phyloP scores from a whole-genome alignment of 495 filamentous ascomycete genomes.

The Sordaria brevicollis region DNA sequence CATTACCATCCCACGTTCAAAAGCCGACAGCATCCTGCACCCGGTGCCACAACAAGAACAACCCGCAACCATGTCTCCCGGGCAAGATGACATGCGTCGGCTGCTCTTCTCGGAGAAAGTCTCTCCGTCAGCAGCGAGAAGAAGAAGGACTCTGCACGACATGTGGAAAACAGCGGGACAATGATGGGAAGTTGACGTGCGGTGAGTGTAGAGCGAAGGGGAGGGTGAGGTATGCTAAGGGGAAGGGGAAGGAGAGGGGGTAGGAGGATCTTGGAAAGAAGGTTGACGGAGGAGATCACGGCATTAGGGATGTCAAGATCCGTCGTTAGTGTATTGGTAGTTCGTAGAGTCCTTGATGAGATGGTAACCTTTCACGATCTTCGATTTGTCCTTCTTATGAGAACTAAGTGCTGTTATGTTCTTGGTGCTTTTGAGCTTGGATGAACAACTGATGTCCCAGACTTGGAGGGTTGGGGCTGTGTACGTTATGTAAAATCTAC shows the following conservation, averaged over 20 bases:
- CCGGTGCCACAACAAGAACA: background rate
- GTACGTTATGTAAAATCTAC: no score
- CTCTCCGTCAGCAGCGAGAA: background rate
- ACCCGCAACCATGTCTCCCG: background rate
- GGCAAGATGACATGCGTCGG: background rate
- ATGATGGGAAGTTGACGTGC: background rate
- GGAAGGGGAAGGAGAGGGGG: background rate
- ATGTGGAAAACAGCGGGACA: background rate
- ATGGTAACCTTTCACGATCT: no score
- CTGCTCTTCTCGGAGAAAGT: background rate
- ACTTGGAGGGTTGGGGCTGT: no score
- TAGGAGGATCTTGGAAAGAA: background rate
- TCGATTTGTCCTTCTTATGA: no score
- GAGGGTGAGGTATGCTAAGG: background rate
- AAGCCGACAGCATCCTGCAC: background rate
- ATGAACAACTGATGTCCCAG: no score
- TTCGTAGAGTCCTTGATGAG: no score
- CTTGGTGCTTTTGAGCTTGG: background rate
- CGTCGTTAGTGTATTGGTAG: no score
- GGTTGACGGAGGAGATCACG: background rate
- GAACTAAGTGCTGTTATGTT: no score
- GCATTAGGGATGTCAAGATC: background rate
- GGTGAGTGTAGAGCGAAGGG: background rate
- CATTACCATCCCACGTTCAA: background rate
- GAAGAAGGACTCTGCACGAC: background rate